A percentile compares a stretch with the other conserved stretches of the same genome.
Conservation (phyloP, 2,329 filamentous ascomycete species). For the Cryphonectria japonica region DNA sequence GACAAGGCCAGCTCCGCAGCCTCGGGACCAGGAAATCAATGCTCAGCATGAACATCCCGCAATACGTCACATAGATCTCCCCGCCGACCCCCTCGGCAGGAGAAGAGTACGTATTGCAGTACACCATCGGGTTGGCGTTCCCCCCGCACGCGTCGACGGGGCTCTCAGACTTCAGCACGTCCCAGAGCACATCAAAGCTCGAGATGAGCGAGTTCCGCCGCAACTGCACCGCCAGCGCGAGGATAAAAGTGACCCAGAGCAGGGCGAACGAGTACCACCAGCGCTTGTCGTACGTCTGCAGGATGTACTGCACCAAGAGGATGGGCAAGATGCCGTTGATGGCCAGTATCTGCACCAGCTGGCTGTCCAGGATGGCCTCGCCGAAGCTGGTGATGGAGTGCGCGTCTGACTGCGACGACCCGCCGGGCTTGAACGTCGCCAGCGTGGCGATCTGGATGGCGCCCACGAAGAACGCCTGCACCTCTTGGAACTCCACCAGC, state of each 20-base stretch:
- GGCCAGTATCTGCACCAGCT: constrained; percentile 16
- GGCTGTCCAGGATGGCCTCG: constrained; percentile 16
- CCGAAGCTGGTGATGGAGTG: constrained; percentile 14
- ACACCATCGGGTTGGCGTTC: constrained; percentile 20
- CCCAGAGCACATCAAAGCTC: neutral
- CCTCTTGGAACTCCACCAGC: constrained; percentile 21
- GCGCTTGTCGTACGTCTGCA: constrained; percentile 13
- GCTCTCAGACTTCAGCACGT: neutral
- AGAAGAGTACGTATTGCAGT: constrained; percentile 11
- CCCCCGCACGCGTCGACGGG: neutral
- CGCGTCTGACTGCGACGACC: neutral
- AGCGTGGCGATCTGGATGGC: constrained; percentile 19
- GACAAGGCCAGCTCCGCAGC: neutral
- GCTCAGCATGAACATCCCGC: neutral
- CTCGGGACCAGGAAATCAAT: constrained; percentile 11
- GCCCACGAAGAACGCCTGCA: constrained; percentile 11
- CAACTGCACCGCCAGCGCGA: neutral
- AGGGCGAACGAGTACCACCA: constrained; percentile 16
- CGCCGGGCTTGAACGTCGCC: constrained; percentile 8
- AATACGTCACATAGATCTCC: neutral
- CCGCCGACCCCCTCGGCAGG: neutral
- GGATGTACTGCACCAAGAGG: constrained; percentile 9
- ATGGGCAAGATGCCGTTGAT: constrained; percentile 16
- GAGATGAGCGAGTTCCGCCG: constrained; percentile 9
- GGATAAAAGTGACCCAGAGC: constrained; percentile 13